These are phyloP conservation scores for Pugionium dolabratum DNA, from an alignment of 345 rosid species.

Conservation along the genomic window DNA sequence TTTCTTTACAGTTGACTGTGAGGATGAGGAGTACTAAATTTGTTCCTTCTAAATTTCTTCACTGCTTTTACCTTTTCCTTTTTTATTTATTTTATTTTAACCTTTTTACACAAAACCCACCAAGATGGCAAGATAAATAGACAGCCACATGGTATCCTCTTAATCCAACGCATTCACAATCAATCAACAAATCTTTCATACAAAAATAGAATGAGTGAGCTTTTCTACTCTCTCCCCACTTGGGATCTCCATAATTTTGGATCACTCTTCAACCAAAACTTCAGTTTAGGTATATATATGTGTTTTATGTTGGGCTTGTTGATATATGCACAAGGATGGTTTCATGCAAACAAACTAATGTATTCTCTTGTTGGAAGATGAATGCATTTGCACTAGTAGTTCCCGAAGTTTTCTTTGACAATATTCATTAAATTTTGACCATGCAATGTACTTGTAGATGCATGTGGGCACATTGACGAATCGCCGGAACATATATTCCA, in stretches of 20 bases:
- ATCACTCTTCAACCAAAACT: constrained; percentile 72
- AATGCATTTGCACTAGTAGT: constrained; percentile 11
- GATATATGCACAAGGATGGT: constrained; percentile 1
- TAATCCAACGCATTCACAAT: constrained; percentile 31
- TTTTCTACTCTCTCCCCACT: constrained; percentile 54
- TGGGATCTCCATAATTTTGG: constrained; percentile 89
- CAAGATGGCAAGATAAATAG: constrained; percentile 43
- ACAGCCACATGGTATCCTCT: constrained; percentile 16
- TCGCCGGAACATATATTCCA: constrained; percentile 39
- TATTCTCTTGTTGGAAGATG: background rate
- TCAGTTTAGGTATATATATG: constrained; percentile 52
- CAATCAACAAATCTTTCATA: background rate
- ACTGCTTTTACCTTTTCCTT: constrained; percentile 8
- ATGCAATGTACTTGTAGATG: constrained; percentile 30
- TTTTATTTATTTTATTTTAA: background rate
- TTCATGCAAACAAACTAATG: constrained; percentile 8
- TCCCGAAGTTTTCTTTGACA: background rate
- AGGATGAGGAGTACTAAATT: background rate
- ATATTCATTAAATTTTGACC: background rate
- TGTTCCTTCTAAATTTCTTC: constrained; percentile 43
- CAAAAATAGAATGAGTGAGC: constrained; percentile 45
- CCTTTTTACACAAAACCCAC: constrained; percentile 33
- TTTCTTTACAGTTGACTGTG: constrained; percentile 56
- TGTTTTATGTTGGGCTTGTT: constrained; percentile 11
- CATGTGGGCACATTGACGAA: constrained; percentile 48